phyloP scores from a whole-genome alignment of 805 yeast species.

The Komagataella populi region DNA sequence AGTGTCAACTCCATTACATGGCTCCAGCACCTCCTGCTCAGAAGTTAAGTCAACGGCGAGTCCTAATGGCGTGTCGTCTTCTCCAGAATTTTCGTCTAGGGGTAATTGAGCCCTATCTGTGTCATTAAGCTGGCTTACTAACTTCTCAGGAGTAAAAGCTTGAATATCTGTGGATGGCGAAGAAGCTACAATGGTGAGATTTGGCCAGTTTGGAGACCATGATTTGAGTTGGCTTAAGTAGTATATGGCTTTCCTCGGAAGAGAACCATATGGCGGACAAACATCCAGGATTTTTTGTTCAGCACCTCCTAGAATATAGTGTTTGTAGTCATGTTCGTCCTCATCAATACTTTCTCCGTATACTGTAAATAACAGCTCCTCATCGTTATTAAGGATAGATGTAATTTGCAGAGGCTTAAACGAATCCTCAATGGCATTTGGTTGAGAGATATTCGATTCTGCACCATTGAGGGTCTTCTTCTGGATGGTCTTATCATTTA shows the following conservation, averaged over 20 bases:
- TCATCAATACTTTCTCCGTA: neutral
- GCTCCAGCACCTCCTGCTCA: conserved; percentile 28
- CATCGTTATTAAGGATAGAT: neutral
- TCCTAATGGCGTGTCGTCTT: conserved; percentile 65
- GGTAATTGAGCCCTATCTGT: conserved; percentile 65
- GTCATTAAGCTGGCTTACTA: conserved; percentile 47
- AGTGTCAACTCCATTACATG: conserved; percentile 44
- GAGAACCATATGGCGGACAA: conserved; percentile 39
- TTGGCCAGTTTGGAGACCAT: conserved; percentile 23
- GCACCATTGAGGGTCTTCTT: neutral
- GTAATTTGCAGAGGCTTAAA: neutral
- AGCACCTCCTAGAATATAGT: neutral
- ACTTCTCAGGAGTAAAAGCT: conserved; percentile 22
- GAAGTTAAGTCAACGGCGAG: conserved; percentile 45
- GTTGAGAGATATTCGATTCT: neutral
- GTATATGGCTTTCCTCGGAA: conserved; percentile 29
- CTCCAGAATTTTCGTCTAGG: conserved; percentile 45
- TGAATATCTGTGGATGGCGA: conserved; percentile 55
- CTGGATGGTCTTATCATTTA: neutral
- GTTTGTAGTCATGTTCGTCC: neutral
- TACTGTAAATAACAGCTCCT: neutral
- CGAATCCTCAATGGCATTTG: neutral
- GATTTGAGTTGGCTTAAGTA: conserved; percentile 26
- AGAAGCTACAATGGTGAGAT: conserved; percentile 35
- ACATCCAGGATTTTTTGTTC: conserved; percentile 19